A percentile compares a stretch with the other conserved stretches of the same genome.
phyloP scores from a whole-genome alignment of 169 alveolate species.

The Plasmodium gonderi region DNA sequence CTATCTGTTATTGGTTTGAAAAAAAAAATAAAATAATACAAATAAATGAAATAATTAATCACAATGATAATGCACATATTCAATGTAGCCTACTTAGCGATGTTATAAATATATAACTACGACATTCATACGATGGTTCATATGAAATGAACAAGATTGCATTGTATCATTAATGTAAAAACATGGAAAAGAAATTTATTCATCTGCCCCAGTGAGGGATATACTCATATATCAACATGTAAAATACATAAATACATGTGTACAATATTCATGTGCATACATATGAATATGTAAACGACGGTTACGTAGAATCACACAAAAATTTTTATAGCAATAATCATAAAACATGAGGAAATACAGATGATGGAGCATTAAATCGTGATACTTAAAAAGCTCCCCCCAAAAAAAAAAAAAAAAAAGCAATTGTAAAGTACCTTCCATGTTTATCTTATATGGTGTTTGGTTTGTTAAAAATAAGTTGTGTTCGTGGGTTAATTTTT shows the following conservation, averaged over 20 bases:
- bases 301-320: not conserved
- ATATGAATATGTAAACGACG: not conserved
- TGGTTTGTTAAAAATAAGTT: not conserved
- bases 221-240: not conserved
- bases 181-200: too few relatives aligned
- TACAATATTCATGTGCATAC: not conserved
- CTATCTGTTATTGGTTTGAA: constrained; percentile 71
- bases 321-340: not conserved
- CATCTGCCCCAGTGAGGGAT: too few relatives aligned
- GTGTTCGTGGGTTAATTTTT: too few relatives aligned
- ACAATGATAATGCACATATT: not conserved
- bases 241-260: not conserved
- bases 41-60: not conserved
- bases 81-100: not conserved
- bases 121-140: too few relatives aligned
- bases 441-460: not conserved
- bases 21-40: not conserved
- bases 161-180: too few relatives aligned
- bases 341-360: not conserved
- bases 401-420: too few relatives aligned
- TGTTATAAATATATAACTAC: not conserved
- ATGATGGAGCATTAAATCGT: not conserved
- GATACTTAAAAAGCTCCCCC: too few relatives aligned
- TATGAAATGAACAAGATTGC: too few relatives aligned
- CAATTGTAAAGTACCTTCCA: constrained; percentile 1